phyloP scores from a whole-genome alignment of 768 basidiomycete species.

The Amanita rubescens region DNA sequence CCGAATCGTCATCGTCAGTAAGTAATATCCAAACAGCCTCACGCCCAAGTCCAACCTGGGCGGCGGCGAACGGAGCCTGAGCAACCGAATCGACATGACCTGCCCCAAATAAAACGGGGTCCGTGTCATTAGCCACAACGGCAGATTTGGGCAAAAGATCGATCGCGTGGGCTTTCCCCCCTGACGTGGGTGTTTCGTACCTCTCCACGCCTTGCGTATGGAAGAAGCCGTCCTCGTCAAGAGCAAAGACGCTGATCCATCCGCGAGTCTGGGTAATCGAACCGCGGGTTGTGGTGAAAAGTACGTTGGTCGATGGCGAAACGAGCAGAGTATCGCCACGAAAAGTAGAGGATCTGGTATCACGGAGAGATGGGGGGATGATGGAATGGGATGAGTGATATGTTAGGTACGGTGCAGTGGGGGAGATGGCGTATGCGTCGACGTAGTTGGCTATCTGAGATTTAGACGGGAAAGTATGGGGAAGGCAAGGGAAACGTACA shows the following conservation, averaged over 20 bases:
- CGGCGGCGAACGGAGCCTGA: not conserved
- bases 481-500: slow-evolving; percentile 22
- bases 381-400: slow-evolving; percentile 27
- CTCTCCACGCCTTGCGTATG: slow-evolving; percentile 21
- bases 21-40: slow-evolving; percentile 39
- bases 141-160: slow-evolving; percentile 30
- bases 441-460: slow-evolving; percentile 33
- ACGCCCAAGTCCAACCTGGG: slow-evolving; percentile 6
- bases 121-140: not conserved
- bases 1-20: slow-evolving; percentile 39
- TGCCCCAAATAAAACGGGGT: not conserved
- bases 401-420: slow-evolving; percentile 17
- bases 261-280: slow-evolving; percentile 26
- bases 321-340: slow-evolving; percentile 43
- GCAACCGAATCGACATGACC: not conserved
- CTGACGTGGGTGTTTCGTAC: slow-evolving; percentile 39
- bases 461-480: not conserved
- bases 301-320: slow-evolving; percentile 29
- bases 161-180: slow-evolving; percentile 46
- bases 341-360: slow-evolving; percentile 14
- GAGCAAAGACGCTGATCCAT: slow-evolving; percentile 36
- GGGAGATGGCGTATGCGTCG: slow-evolving; percentile 35
- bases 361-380: slow-evolving; percentile 18
- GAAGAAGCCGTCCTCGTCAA: slow-evolving; percentile 33
- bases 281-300: slow-evolving; percentile 45